Conservation (phyloP, 2,329 filamentous ascomycete species). For the Fusarium sp. region DNA sequence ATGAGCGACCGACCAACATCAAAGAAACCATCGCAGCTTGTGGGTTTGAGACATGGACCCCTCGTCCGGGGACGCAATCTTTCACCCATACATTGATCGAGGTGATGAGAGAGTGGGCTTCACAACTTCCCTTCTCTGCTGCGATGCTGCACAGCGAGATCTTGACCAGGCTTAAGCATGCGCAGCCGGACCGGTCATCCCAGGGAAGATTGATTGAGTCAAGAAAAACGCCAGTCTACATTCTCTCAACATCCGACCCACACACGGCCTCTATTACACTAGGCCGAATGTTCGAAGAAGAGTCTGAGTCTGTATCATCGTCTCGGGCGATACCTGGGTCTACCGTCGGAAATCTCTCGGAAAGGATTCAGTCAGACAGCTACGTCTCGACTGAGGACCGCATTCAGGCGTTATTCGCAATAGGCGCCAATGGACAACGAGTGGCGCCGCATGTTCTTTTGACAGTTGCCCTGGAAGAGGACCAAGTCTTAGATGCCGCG, state of each 20-base stretch:
- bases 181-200: slow-evolving; percentile 43
- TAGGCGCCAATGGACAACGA: slow-evolving; percentile 44
- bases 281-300: slow-evolving; percentile 41
- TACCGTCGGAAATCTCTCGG: slow-evolving; percentile 39
- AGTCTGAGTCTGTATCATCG: slow-evolving; percentile 37
- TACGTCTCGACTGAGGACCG: slow-evolving; percentile 45
- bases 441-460: slow-evolving; percentile 45
- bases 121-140: slow-evolving; percentile 47
- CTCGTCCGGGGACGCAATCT: slow-evolving; percentile 45
- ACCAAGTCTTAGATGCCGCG: slow-evolving; percentile 46
- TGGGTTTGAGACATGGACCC: slow-evolving; percentile 48
- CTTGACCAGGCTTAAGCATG: slow-evolving; percentile 47
- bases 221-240: slow-evolving; percentile 48
- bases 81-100: slow-evolving; percentile 49
- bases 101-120: slow-evolving; percentile 47
- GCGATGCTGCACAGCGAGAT: slow-evolving; percentile 50
- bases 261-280: slow-evolving; percentile 48
- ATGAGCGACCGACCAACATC: slow-evolving; percentile 47
- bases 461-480: slow-evolving; percentile 47
- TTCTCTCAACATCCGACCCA: slow-evolving; percentile 47
- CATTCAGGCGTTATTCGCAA: slow-evolving; percentile 41
- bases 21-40: slow-evolving; percentile 50
- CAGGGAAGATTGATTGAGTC: slow-evolving; percentile 45
- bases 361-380: slow-evolving; percentile 41
- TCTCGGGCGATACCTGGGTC: slow-evolving; percentile 43